These are phyloP conservation scores for Mycena floridula DNA, from an alignment of 768 basidiomycete species.

Conservation along the genomic window DNA sequence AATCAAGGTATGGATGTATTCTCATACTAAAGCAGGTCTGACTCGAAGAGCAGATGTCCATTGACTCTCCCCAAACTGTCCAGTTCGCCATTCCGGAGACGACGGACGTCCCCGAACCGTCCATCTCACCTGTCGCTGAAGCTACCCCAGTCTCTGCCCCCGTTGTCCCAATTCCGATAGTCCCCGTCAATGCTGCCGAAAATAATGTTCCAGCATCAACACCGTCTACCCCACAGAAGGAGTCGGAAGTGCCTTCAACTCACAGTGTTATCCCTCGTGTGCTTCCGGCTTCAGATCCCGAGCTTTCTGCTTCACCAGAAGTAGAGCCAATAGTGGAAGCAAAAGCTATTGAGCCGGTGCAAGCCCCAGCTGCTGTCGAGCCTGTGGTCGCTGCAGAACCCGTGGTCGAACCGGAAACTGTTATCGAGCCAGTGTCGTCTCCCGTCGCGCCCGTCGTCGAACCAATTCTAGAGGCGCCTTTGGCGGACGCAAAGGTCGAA, in stretches of 20 bases:
- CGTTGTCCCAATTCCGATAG: constrained; percentile 28
- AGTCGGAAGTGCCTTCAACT: constrained; percentile 1
- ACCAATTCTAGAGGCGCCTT: neutral
- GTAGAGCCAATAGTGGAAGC: constrained; percentile 7
- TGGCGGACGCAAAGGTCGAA: neutral
- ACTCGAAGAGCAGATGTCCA: constrained; percentile 12
- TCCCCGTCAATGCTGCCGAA: constrained; percentile 36
- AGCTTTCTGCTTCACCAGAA: neutral
- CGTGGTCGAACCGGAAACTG: neutral
- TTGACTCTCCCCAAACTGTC: constrained; percentile 12
- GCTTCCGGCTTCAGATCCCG: too few relatives aligned
- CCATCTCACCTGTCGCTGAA: constrained; percentile 1
- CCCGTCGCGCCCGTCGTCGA: neutral
- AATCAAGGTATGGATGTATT: constrained; percentile 23
- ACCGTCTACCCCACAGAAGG: constrained; percentile 3
- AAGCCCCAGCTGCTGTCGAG: constrained; percentile 1
- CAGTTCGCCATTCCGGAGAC: constrained; percentile 1
- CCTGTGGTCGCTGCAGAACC: neutral
- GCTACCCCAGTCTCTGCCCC: constrained; percentile 18
- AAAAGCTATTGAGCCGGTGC: neutral
- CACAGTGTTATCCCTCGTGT: neutral
- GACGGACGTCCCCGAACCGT: neutral
- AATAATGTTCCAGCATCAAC: constrained; percentile 21
- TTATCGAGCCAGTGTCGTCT: neutral
- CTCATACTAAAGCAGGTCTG: constrained; percentile 3